Conservation (phyloP, 768 basidiomycete species). For the Polyporus arcularius region DNA sequence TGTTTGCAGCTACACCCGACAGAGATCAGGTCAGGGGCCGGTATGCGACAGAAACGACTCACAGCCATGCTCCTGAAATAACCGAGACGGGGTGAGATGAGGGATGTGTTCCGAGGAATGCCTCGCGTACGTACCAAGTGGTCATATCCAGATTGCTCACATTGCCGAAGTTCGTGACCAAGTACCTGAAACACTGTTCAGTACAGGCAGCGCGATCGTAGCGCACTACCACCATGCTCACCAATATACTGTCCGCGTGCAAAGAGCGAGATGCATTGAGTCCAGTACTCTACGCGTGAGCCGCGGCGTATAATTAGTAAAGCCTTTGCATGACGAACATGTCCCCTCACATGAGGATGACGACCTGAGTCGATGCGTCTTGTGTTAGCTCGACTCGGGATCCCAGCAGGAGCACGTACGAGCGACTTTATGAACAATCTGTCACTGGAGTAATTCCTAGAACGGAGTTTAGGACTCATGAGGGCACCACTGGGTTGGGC, state of each 20-base stretch:
- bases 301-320: neutral
- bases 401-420: conserved; percentile 27
- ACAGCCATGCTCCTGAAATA: conserved; percentile 21
- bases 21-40: neutral
- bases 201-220: neutral
- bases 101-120: too few relatives aligned
- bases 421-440: conserved; percentile 40
- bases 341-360: conserved; percentile 8
- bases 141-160: conserved; percentile 36
- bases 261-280: conserved; percentile 45
- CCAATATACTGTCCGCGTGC: conserved; percentile 49
- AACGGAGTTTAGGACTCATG: neutral
- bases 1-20: conserved; percentile 44
- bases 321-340: neutral
- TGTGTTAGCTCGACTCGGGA: neutral
- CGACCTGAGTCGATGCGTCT: neutral
- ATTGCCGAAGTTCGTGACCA: conserved; percentile 47
- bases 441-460: conserved; percentile 44
- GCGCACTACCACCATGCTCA: conserved; percentile 22
- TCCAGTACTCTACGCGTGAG: conserved; percentile 39
- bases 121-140: conserved; percentile 39
- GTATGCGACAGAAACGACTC: conserved; percentile 2
- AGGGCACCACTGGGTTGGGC: neutral
- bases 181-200: conserved; percentile 36
- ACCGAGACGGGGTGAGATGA: neutral